Evolutionary conservation across 2,329 filamentous ascomycete species (phyloP).

Genomic region (Rhynchosporium secalis): DNA sequence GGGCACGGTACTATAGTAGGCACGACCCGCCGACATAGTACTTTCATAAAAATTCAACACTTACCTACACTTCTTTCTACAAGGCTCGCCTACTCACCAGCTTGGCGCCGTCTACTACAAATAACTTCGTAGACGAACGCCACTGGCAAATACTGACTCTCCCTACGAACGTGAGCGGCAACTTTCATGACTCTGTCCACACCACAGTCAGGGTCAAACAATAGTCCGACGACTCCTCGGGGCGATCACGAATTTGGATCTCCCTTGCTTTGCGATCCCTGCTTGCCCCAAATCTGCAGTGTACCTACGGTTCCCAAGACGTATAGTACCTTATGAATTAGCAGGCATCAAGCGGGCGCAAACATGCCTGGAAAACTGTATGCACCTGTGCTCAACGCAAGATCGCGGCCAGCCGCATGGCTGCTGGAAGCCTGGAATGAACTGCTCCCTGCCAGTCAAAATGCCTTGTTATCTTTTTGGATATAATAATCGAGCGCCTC

Average conservation of each 20-base stretch:
- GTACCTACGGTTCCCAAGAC: background rate
- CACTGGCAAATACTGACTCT: background rate
- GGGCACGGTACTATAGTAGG: too few species aligned
- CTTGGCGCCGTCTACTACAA: too few species aligned
- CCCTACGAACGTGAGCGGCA: background rate
- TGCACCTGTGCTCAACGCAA: conserved; percentile 13
- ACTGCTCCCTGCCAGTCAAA: conserved; percentile 18
- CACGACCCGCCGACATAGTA: too few species aligned
- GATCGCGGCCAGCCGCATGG: background rate
- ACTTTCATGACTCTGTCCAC: background rate
- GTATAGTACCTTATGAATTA: background rate
- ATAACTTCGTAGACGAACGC: background rate
- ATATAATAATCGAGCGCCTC: too few species aligned
- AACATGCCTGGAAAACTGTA: conserved; percentile 16
- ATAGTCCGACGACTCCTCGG: conserved; percentile 21
- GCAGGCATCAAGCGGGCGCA: conserved; percentile 17
- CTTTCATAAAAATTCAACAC: too few species aligned
- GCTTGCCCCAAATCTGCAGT: conserved; percentile 17
- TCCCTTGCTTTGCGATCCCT: conserved; percentile 10
- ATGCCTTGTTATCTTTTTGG: background rate
- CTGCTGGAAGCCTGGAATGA: background rate
- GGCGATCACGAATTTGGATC: conserved; percentile 29
- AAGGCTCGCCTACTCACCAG: background rate
- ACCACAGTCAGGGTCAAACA: conserved; percentile 18
- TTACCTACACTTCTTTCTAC: background rate